Percentiles rank a stretch among this genome's conserved stretches.
These are phyloP conservation scores for Lolium rigidum DNA, from an alignment of 176 grass and related monocot species.

Conservation along the genomic window DNA sequence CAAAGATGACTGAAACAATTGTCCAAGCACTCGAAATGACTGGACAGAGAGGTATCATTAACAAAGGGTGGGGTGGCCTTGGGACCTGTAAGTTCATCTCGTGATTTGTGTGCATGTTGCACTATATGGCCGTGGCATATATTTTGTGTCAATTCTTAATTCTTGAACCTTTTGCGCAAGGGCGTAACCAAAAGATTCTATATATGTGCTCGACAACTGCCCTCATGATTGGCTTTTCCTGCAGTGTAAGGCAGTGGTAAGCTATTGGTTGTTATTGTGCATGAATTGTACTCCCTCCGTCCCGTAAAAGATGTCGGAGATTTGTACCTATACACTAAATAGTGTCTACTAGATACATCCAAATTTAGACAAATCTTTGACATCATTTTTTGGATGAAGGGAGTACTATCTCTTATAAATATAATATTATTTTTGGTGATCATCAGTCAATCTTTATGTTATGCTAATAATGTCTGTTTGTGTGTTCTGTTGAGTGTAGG, in stretches of 20 bases:
- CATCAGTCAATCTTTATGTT: not conserved
- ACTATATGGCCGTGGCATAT: conserved; percentile 20
- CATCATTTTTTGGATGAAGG: too few relatives aligned
- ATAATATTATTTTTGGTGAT: not conserved
- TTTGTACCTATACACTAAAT: too few relatives aligned
- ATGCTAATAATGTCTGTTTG: not conserved
- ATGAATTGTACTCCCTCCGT: not conserved
- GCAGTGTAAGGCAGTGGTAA: conserved; percentile 93
- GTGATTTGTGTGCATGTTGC: conserved; percentile 28
- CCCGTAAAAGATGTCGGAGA: too few relatives aligned
- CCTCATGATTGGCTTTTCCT: conserved; percentile 98
- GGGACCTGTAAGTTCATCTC: conserved; percentile 77
- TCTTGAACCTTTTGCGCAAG: conserved; percentile 50
- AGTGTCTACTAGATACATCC: too few relatives aligned
- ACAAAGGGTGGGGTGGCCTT: conserved; percentile 98
- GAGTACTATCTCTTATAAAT: not conserved
- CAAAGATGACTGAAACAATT: conserved; percentile 90
- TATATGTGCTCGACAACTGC: conserved; percentile 90
- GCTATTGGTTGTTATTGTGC: conserved; percentile 4
- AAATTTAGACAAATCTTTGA: too few relatives aligned
- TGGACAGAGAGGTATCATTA: conserved; percentile 93
- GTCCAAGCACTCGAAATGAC: conserved; percentile 80
- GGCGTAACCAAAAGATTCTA: conserved; percentile 80
- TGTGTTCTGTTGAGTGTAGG: not conserved
- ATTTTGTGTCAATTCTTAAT: conserved; percentile 39